Percentiles rank a stretch among this genome's conserved stretches.
Conservation (phyloP, 192 early-diverging fungal genomes). For the Martensiomyces pterosporus region DNA sequence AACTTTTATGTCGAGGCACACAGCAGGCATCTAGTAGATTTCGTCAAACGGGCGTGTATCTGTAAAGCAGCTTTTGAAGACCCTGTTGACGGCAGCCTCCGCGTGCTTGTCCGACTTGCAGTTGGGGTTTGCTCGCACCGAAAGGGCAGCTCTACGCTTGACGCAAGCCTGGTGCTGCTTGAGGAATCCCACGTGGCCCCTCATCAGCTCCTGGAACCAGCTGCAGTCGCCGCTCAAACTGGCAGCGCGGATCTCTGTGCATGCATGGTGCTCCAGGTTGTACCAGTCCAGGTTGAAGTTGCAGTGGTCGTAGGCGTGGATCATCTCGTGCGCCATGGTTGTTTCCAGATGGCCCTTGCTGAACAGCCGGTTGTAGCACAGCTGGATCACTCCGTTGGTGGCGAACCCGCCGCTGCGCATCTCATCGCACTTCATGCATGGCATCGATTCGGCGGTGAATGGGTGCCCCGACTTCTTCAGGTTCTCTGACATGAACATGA, state of each 20-base stretch:
- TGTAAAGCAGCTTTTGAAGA: slow-evolving; percentile 86
- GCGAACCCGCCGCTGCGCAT: slow-evolving; percentile 85
- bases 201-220: slow-evolving; percentile 63
- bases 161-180: slow-evolving; percentile 86
- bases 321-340: slow-evolving; percentile 91
- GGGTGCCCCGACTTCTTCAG: slow-evolving; percentile 65
- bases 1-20: neutral
- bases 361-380: slow-evolving; percentile 82
- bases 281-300: slow-evolving; percentile 70
- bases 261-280: slow-evolving; percentile 75
- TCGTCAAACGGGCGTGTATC: slow-evolving; percentile 97
- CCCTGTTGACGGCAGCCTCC: slow-evolving; percentile 79
- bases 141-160: slow-evolving; percentile 79
- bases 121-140: slow-evolving; percentile 68
- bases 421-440: slow-evolving; percentile 78
- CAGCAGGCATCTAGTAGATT: slow-evolving; percentile 69
- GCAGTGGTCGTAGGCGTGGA: slow-evolving; percentile 78
- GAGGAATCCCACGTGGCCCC: slow-evolving; percentile 63
- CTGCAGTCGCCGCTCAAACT: slow-evolving; percentile 75
- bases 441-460: slow-evolving; percentile 58
- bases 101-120: slow-evolving; percentile 73
- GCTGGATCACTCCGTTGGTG: slow-evolving; percentile 70
- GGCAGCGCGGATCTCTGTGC: slow-evolving; percentile 77
- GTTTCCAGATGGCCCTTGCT: slow-evolving; percentile 83
- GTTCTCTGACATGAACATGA: slow-evolving; percentile 82